Evolutionary conservation across 495 filamentous ascomycete species (phyloP).

Genomic region (Letharia lupina): DNA sequence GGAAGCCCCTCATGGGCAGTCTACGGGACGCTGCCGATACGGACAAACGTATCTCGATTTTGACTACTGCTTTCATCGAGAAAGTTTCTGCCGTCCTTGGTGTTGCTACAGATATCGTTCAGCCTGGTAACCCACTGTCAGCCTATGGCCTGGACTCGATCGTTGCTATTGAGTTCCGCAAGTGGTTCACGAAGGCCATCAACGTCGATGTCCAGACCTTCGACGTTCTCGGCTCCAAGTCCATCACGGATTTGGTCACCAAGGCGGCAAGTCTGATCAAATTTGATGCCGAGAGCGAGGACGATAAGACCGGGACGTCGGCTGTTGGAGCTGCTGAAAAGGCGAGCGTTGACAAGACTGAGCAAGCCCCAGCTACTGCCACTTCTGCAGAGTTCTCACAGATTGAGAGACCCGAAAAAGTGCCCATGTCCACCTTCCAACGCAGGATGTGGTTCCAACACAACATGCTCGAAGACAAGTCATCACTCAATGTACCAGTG

Average conservation of each 20-base stretch:
- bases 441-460: conserved; percentile 27
- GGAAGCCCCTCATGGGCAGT: conserved; percentile 15
- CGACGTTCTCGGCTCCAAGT: conserved; percentile 24
- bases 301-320: neutral
- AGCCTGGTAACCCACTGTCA: conserved; percentile 27
- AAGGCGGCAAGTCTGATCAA: conserved; percentile 19
- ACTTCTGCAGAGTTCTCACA: conserved; percentile 4
- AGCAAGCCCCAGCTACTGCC: neutral
- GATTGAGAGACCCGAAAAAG: conserved; percentile 17
- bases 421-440: conserved; percentile 31
- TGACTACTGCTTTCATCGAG: conserved; percentile 25
- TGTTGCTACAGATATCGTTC: conserved; percentile 24
- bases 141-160: conserved; percentile 37
- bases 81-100: conserved; percentile 26
- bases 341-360: conserved; percentile 4
- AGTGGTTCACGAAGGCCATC: conserved; percentile 31
- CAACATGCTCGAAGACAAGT: conserved; percentile 30
- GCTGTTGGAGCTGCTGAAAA: conserved; percentile 8
- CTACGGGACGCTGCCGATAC: conserved; percentile 11
- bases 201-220: conserved; percentile 22
- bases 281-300: conserved; percentile 10
- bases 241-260: conserved; percentile 21
- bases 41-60: conserved; percentile 15
- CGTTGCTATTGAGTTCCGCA: conserved; percentile 36
- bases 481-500: conserved; percentile 32